Conservation (phyloP, 805 yeast genomes). For the Kuraishia hungarica region DNA sequence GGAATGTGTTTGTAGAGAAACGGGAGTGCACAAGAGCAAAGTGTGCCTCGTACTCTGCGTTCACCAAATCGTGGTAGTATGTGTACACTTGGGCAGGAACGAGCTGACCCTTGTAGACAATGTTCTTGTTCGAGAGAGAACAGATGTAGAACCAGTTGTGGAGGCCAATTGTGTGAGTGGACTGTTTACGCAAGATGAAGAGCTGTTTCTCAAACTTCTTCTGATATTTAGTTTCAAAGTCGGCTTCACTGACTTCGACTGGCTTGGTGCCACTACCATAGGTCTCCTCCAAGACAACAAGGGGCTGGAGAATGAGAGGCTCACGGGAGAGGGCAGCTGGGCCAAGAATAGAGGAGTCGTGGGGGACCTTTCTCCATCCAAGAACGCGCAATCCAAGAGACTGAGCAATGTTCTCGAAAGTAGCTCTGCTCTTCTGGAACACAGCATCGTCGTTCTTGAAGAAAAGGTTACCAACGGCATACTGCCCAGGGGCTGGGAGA, state of each 20-base stretch:
- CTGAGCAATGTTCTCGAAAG: constrained; percentile 75
- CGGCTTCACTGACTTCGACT: constrained; percentile 33
- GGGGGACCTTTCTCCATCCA: constrained; percentile 94
- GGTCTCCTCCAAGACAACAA: constrained; percentile 59
- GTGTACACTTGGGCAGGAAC: constrained; percentile 95
- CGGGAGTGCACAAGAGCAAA: constrained; percentile 96
- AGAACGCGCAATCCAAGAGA: constrained; percentile 73
- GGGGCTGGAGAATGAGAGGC: constrained; percentile 88
- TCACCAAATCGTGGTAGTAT: constrained; percentile 87
- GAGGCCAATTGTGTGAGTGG: constrained; percentile 84
- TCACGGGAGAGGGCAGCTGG: constrained; percentile 93
- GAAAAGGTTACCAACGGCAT: constrained; percentile 91
- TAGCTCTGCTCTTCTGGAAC: constrained; percentile 57
- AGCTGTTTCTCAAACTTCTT: constrained; percentile 74
- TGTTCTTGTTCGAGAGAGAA: constrained; percentile 79
- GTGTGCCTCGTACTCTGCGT: constrained; percentile 89
- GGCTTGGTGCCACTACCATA: constrained; percentile 30
- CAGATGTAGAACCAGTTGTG: constrained; percentile 98
- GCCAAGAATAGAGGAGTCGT: constrained; percentile 88
- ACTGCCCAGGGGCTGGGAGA: constrained; percentile 76
- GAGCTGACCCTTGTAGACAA: constrained; percentile 95
- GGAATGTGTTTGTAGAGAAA: constrained; percentile 96
- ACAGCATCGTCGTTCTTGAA: constrained; percentile 71
- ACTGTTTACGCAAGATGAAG: constrained; percentile 79
- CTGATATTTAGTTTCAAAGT: constrained; percentile 46